Base-by-base conservation (phyloP, 2,329 filamentous ascomycete species). In the Simplicillium aogashimaense region DNA sequence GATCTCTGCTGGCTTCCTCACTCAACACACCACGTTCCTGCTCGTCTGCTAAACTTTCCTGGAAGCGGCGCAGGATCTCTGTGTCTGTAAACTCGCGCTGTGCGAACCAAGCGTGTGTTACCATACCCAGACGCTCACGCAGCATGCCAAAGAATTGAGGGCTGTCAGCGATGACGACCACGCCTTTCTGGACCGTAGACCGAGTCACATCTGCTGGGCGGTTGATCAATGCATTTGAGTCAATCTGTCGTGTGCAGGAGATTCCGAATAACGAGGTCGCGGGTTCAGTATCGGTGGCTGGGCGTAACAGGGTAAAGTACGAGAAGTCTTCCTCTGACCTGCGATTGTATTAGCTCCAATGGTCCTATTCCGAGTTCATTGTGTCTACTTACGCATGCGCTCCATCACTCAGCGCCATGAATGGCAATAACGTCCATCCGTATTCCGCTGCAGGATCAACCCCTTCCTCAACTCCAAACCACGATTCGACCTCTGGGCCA, bases 181-280 rank as follows among this genome's bases (percentile, higher is more conserved):
- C 88, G 12, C 90, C 92, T 67, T 98, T 98, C 60, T 98, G 92
- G 33, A 98, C 92, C 2, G 92, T 95, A 44, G 87, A 95, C 45
- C 92, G 76, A n/a, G 92, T 98, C 38, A 98, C 92, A 43, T 97
- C 90, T 38, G 83, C 70, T 1, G 88, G 84, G 20, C 86, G 78
- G 55, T 86, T 79, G 49, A 87, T 74, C 46, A 98, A 70, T 52
- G 81, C 71, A 12, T 78, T 78, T 13, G 88, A 76, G 55, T 94
- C 86, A 54, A 98, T 75, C 65, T 97, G 92, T 44, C 90, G 77
- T 13, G 90, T 95, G 61, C 92, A 98, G 14, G 88, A 85, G 56
- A 98, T 95, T 46, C 92, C 92, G 57, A 98, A 98, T 16, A 98
- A 77, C 17, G 87, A 94, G 2, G 86, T 88, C 25, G 79, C 77